Base-by-base conservation (phyloP, 2,329 filamentous ascomycete genomes). In the Cladosporium colombiae region DNA sequence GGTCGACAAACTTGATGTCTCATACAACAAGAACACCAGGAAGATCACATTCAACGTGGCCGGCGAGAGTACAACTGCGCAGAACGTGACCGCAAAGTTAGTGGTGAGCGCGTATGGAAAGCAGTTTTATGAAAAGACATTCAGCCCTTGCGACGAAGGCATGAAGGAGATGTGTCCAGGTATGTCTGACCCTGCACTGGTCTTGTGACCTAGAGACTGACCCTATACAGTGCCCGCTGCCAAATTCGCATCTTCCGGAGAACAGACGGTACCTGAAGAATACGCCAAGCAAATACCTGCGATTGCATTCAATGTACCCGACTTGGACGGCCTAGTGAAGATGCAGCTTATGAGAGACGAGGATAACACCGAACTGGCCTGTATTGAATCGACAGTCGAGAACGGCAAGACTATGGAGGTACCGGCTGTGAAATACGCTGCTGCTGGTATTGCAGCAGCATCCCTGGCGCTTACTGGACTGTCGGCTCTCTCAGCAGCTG, bases 271-370 rank as follows among this genome's bases (percentile, higher is more conserved):
- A 46, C 91, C 93, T 18, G 79, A 85, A 0, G 74, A 88, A 67
- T 94, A 89, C 74, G 88, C 91, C 65, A 84, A 84, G 63, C 80
- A 90, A 79, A 94, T 99, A 49, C 95, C 95, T 1, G 81, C 87
- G 2, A 96, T 99, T 70, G 94, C 94, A 14, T 99, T 97, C 81
- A 86, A 87, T 67, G 84, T 99, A 35, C 95, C 95, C 59, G 93
- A 99, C 76, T 90, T 99, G 71, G 89, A 94, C 64, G 94, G 94
- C 44, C 81, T 89, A 73, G 95, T 93, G 37, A 95, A 89, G 53
- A 81, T 99, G 69, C 81, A 92, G 75, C 85, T 99, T 55, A 88
- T 85, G 67, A 86, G 86, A 46, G 86, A 89, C 35, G 84, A 83
- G 46, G 74, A 84, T 37, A 83, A 89, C 50, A 85, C 62, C 46